Conservation (phyloP, 306 rosid species). For the Quercus glauca region DNA sequence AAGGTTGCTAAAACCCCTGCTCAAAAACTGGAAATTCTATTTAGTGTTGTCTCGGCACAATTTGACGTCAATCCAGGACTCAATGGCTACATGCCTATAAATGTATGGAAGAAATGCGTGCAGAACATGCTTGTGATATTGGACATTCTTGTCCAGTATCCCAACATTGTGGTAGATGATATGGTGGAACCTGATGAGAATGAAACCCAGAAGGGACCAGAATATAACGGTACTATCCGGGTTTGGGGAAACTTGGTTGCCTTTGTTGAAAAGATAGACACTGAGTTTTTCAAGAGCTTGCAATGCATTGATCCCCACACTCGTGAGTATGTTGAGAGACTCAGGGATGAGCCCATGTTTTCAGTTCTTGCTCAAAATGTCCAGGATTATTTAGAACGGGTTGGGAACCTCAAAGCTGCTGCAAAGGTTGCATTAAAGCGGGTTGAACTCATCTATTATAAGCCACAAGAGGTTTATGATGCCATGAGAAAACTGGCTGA, state of each 20-base stretch:
- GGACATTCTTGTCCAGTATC: constrained; percentile 72
- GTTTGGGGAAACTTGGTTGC: constrained; percentile 96
- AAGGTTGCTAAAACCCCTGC: constrained; percentile 99
- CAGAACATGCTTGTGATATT: constrained; percentile 80
- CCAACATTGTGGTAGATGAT: constrained; percentile 84
- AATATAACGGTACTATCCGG: constrained; percentile 61
- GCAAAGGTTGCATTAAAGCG: constrained; percentile 81
- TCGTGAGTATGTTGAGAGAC: constrained; percentile 94
- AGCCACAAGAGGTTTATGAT: constrained; percentile 93
- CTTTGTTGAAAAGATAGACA: constrained; percentile 73
- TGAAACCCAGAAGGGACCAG: constrained; percentile 84
- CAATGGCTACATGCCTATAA: constrained; percentile 89
- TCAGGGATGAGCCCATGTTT: constrained; percentile 78
- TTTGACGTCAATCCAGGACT: constrained; percentile 96
- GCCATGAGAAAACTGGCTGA: constrained; percentile 92
- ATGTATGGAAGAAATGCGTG: constrained; percentile 91
- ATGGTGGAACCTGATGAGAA: constrained; percentile 82
- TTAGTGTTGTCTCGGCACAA: constrained; percentile 90
- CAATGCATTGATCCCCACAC: constrained; percentile 98
- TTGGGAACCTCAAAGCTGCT: constrained; percentile 63
- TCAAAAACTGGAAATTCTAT: constrained; percentile 89
- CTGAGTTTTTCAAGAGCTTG: constrained; percentile 90
- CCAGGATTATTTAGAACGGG: constrained; percentile 80
- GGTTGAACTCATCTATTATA: constrained; percentile 83
- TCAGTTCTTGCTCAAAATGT: constrained; percentile 92